phyloP scores from a whole-genome alignment of 305 asterid species.

The Ajuga reptans region DNA sequence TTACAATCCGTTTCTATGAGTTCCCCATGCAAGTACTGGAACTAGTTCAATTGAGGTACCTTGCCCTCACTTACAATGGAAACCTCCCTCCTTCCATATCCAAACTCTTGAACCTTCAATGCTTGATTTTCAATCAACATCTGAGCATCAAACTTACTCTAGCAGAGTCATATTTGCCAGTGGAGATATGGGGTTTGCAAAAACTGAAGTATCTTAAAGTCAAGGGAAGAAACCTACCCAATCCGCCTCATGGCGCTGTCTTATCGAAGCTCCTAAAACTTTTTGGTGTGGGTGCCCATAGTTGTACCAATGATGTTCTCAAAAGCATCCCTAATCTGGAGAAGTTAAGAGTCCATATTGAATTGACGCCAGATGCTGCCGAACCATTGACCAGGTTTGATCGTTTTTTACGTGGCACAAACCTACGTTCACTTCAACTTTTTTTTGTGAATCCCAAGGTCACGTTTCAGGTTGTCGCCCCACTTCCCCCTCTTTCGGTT shows the following conservation, averaged over 20 bases:
- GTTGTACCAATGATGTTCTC: background rate
- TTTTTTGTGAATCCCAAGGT: background rate
- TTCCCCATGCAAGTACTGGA: background rate
- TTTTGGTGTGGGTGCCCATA: background rate
- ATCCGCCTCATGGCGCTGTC: background rate
- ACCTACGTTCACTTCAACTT: slow-evolving; percentile 7
- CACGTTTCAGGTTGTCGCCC: background rate
- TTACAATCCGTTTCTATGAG: background rate
- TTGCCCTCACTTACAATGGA: background rate
- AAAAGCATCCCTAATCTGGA: background rate
- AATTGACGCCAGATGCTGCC: background rate
- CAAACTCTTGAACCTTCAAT: background rate
- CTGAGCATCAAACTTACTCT: background rate
- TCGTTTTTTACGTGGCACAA: background rate
- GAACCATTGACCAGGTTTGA: background rate
- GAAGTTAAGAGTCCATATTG: background rate
- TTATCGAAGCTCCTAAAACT: background rate
- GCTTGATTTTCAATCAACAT: background rate
- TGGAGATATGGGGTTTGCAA: background rate
- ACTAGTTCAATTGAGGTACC: background rate
- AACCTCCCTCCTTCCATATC: slow-evolving; percentile 7
- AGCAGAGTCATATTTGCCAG: background rate
- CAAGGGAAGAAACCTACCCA: background rate
- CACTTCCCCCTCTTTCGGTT: background rate
- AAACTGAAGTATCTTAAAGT: background rate